These are phyloP conservation scores for Cornus controversa DNA, from an alignment of 148 eudicot species.

Conservation along the genomic window DNA sequence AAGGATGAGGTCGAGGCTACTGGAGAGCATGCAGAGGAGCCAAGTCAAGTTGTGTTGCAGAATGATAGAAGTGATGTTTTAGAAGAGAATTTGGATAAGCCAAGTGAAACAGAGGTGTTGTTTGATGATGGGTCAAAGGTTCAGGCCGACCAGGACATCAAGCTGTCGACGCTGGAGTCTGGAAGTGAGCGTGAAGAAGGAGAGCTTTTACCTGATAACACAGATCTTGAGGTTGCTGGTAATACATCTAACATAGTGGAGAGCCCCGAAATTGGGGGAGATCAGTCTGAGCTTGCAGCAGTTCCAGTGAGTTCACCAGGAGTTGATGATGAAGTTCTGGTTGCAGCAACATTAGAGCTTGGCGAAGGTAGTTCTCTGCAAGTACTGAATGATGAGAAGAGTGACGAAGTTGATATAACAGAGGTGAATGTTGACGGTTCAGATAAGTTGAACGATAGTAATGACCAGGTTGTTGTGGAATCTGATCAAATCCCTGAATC, in stretches of 20 bases:
- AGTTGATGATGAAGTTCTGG: conserved; percentile 27
- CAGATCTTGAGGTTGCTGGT: conserved; percentile 48
- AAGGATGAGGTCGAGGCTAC: conserved; percentile 46
- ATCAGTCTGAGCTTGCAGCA: conserved; percentile 29
- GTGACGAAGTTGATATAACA: conserved; percentile 56
- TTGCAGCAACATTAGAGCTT: conserved; percentile 23
- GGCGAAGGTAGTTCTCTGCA: conserved; percentile 45
- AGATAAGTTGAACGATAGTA: conserved; percentile 37
- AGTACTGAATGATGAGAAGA: conserved; percentile 38
- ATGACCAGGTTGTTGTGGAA: conserved; percentile 40
- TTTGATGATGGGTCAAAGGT: conserved; percentile 38
- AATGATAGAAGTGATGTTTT: conserved; percentile 35
- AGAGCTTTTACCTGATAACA: conserved; percentile 51
- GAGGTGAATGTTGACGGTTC: conserved; percentile 41
- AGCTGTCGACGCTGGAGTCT: conserved; percentile 35
- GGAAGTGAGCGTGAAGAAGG: conserved; percentile 77
- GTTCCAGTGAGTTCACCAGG: conserved; percentile 42
- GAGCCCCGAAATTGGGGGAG: conserved; percentile 42
- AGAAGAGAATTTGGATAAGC: conserved; percentile 45
- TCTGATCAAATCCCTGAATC: conserved; percentile 39
- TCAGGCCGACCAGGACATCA: conserved; percentile 44
- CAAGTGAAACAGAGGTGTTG: conserved; percentile 32
- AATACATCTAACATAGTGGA: conserved; percentile 26
- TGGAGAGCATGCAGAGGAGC: conserved; percentile 46
- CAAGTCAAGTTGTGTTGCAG: conserved; percentile 31